Base-by-base conservation (phyloP, 2,329 filamentous ascomycete genomes). In the Claviceps maximensis region DNA sequence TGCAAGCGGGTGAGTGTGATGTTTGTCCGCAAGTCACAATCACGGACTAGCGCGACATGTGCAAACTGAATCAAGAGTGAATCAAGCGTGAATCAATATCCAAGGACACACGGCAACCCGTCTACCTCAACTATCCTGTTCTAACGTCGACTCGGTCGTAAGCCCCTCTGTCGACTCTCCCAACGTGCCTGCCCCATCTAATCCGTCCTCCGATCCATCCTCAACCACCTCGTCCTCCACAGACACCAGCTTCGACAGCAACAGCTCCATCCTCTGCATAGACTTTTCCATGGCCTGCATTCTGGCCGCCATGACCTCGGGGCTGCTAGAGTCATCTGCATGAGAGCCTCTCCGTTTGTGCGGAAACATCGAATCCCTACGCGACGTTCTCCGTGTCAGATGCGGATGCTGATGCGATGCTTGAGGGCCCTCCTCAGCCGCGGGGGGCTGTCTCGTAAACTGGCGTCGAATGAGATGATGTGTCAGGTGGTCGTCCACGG, bases 401-500 rank as follows among this genome's bases (percentile, higher is more conserved):
- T 59, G 58, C n/a, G 58, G 60, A 13, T 12, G 2, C 4, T 53
- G 21, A 15, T 59, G 58, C n/a, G 58, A 57, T n/a, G 69, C 44
- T 21, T 25, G 23, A 23, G 5, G 42, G 15, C 45, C 44, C 33
- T 59, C 69, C n/a, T n/a, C n/a, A n/a, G n/a, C n/a, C n/a, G 65
- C 65, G 17, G 71, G 71, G 38, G 70, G 67, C 40, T 70, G 70
- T 46, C 74, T 69, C 31, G 71, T 70, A 55, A 79, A 82, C 61
- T 82, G 78, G 29, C 76, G 69, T 10, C 77, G 72, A 56, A 82
- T 80, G 57, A 81, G 68, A 58, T 81, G 77, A 36, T 72, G 74
- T 8, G 76, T 79, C 57, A 82, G 64, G 52, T 80, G 74, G 58
- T 83, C 80, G 57, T 82, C 79, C 4, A 76, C 76, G 1, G 77